phyloP scores from a whole-genome alignment of 805 yeast genomes.

The Lipomyces sp. region DNA sequence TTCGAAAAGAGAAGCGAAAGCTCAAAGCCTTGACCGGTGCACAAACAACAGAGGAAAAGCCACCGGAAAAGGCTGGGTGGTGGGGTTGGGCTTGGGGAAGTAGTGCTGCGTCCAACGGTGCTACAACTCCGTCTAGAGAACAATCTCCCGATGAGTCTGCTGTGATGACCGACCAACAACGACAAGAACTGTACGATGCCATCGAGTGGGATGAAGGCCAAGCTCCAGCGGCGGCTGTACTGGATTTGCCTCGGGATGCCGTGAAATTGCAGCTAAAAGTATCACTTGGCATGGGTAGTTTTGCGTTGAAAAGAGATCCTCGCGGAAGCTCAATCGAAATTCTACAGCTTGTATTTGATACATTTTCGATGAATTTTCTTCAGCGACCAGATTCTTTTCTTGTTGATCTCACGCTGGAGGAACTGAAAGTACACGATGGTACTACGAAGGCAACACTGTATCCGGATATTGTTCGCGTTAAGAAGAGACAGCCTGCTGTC shows the following conservation, averaged over 20 bases:
- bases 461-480: slow-evolving; percentile 83
- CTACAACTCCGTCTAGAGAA: not conserved
- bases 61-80: slow-evolving; percentile 41
- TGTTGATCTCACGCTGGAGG: slow-evolving; percentile 70
- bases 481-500: slow-evolving; percentile 40
- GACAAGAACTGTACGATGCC: slow-evolving; percentile 85
- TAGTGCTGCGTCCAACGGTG: not conserved
- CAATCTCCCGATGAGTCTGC: slow-evolving; percentile 37
- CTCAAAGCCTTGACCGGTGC: slow-evolving; percentile 4
- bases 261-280: slow-evolving; percentile 66
- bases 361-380: slow-evolving; percentile 66
- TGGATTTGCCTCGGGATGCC: slow-evolving; percentile 68
- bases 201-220: slow-evolving; percentile 82
- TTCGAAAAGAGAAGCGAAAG: slow-evolving; percentile 51
- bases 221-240: slow-evolving; percentile 36
- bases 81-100: slow-evolving; percentile 59
- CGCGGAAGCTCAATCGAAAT: slow-evolving; percentile 44
- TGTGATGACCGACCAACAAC: slow-evolving; percentile 77
- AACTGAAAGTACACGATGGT: slow-evolving; percentile 84
- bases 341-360: slow-evolving; percentile 79
- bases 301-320: slow-evolving; percentile 52
- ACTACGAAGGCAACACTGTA: slow-evolving; percentile 67
- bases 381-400: slow-evolving; percentile 78
- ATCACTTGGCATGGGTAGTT: slow-evolving; percentile 70
- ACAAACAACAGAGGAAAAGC: slow-evolving; percentile 12